These are phyloP conservation scores for Gossypium anomalum DNA, from an alignment of 345 rosid species.

Conservation along the genomic window DNA sequence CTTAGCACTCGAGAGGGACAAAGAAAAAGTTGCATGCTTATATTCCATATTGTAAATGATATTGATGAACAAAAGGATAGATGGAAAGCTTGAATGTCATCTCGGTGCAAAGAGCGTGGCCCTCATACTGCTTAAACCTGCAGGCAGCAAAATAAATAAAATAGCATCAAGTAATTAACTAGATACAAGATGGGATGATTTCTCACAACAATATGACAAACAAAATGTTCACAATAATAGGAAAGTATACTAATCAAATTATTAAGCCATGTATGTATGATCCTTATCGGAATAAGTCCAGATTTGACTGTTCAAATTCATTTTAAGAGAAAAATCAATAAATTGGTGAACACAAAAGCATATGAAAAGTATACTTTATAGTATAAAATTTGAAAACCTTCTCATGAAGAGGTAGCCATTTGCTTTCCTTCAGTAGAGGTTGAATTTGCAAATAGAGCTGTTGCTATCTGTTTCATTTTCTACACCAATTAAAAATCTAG, in stretches of 20 bases:
- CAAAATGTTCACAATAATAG: no score
- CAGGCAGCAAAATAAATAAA: no score
- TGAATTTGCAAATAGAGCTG: conserved; percentile 93
- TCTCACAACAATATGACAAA: no score
- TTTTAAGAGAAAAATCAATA: conserved; percentile 22
- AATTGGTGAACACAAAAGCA: conserved; percentile 8
- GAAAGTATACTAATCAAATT: no score
- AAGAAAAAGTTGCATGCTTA: background rate
- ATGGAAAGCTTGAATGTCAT: no score
- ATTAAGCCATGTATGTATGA: conserved; percentile 64
- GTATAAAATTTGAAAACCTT: conserved; percentile 44
- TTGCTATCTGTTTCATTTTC: conserved; percentile 74
- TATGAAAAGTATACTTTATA: background rate
- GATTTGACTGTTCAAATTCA: conserved; percentile 63
- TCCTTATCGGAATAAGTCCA: conserved; percentile 94
- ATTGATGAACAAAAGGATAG: no score
- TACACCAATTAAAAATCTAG: conserved; percentile 26
- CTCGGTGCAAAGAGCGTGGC: no score
- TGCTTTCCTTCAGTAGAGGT: conserved; percentile 94
- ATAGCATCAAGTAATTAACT: no score
- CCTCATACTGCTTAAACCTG: no score
- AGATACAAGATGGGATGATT: no score
- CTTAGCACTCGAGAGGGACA: background rate
- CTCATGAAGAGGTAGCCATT: conserved; percentile 97
- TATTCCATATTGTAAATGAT: background rate